A percentile compares a stretch with the other conserved stretches of the same genome.
phyloP scores from a whole-genome alignment of 768 basidiomycete genomes.

The Macrolepiota dolichaula region DNA sequence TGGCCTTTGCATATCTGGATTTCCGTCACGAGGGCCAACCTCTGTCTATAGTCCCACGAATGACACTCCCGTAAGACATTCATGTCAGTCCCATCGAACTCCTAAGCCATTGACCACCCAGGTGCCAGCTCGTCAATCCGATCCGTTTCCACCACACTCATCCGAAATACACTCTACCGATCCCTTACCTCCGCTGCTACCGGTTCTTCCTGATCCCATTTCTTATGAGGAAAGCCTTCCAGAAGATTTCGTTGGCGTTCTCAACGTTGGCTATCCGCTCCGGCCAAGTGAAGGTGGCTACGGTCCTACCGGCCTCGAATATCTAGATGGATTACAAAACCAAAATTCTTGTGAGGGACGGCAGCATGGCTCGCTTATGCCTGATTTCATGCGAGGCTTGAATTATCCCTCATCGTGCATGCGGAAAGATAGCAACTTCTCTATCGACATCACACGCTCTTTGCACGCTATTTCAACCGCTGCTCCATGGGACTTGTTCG shows the following conservation, averaged over 20 bases:
- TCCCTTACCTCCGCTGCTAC: neutral
- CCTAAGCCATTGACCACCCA: neutral
- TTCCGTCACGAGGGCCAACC: neutral
- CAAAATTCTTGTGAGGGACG: neutral
- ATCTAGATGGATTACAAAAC: neutral
- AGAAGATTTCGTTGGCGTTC: conserved; percentile 1
- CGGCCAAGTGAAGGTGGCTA: neutral
- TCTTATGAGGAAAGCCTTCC: neutral
- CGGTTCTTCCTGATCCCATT: neutral
- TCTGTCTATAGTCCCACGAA: neutral
- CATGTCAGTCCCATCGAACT: neutral
- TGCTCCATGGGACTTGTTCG: too few relatives aligned
- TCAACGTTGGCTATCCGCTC: conserved; percentile 1
- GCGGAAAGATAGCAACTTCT: too few relatives aligned
- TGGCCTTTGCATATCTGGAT: conserved; percentile 3
- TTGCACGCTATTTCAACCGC: too few relatives aligned
- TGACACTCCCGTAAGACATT: neutral
- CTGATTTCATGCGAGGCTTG: neutral
- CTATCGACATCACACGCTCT: too few relatives aligned
- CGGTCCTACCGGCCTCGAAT: neutral
- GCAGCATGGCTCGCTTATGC: neutral
- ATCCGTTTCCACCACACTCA: neutral
- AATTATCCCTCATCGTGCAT: neutral
- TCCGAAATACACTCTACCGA: neutral
- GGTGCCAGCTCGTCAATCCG: neutral